Evolutionary conservation across 257 asterid genomes (phyloP).

Genomic region (Solanum bukasovii): DNA sequence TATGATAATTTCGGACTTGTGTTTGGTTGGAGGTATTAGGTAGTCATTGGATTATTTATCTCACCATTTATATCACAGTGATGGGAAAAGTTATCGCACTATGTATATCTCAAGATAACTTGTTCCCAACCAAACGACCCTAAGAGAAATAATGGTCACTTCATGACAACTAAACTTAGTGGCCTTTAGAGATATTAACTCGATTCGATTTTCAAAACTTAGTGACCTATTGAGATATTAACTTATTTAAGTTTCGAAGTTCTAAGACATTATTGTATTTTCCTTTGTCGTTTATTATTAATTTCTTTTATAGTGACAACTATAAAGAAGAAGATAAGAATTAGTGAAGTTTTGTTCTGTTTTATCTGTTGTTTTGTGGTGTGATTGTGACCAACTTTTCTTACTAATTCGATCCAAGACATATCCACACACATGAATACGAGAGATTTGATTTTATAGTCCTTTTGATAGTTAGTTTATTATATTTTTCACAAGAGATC

Average conservation of each 20-base stretch:
- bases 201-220: background rate
- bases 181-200: too few species aligned
- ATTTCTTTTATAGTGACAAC: background rate
- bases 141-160: too few species aligned
- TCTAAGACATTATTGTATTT: background rate
- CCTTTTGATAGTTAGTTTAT: background rate
- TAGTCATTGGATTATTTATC: background rate
- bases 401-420: background rate
- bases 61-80: background rate
- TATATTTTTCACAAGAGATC: background rate
- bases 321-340: background rate
- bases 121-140: too few species aligned
- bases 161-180: too few species aligned
- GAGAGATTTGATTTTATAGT: background rate
- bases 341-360: background rate
- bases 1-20: too few species aligned
- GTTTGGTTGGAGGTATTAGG: background rate
- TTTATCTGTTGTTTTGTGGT: background rate
- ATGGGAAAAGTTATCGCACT: background rate
- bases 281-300: background rate
- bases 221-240: too few species aligned
- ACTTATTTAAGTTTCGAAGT: background rate
- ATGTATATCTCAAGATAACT: too few species aligned
- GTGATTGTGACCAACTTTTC: background rate
- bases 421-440: background rate